These are phyloP conservation scores for Astrephomene gubernaculifera DNA, from an alignment of 139 green algal species.

Conservation along the genomic window DNA sequence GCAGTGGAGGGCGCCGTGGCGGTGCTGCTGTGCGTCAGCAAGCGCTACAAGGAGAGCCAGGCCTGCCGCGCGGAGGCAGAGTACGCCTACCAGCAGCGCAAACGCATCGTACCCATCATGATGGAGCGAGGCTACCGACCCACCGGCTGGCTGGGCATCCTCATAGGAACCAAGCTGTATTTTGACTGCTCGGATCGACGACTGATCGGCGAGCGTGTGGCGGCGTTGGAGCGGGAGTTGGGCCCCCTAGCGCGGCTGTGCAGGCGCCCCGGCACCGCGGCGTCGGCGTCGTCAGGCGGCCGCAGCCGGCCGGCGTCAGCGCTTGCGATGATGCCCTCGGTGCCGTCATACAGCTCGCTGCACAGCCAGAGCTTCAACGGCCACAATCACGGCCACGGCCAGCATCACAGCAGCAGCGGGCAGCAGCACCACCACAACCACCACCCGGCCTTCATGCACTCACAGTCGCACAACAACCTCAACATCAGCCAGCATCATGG, in stretches of 20 bases:
- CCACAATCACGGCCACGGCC: too few species aligned
- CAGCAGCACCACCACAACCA: background rate
- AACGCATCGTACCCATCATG: conserved; percentile 52
- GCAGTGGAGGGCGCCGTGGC: conserved; percentile 51
- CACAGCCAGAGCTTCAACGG: too few species aligned
- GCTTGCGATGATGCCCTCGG: too few species aligned
- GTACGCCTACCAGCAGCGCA: conserved; percentile 57
- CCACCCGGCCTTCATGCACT: background rate
- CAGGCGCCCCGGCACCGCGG: conserved; percentile 25
- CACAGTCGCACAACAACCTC: background rate
- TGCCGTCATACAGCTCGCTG: too few species aligned
- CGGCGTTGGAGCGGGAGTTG: conserved; percentile 34
- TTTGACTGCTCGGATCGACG: conserved; percentile 49
- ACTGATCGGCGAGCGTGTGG: conserved; percentile 24
- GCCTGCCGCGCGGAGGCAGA: conserved; percentile 61
- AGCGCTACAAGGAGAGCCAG: conserved; percentile 61
- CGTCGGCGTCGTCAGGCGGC: background rate
- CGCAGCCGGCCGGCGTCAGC: background rate
- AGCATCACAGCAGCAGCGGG: too few species aligned
- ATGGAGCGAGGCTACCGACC: conserved; percentile 52
- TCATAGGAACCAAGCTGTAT: conserved; percentile 60
- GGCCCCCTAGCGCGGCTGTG: conserved; percentile 7
- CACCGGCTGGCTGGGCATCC: conserved; percentile 57
- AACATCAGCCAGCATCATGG: background rate
- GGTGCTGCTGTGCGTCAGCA: conserved; percentile 55